Percentiles rank a stretch among this genome's conserved stretches.
Conservation (phyloP, 495 filamentous ascomycete genomes). For the Aspergillus baeticus region DNA sequence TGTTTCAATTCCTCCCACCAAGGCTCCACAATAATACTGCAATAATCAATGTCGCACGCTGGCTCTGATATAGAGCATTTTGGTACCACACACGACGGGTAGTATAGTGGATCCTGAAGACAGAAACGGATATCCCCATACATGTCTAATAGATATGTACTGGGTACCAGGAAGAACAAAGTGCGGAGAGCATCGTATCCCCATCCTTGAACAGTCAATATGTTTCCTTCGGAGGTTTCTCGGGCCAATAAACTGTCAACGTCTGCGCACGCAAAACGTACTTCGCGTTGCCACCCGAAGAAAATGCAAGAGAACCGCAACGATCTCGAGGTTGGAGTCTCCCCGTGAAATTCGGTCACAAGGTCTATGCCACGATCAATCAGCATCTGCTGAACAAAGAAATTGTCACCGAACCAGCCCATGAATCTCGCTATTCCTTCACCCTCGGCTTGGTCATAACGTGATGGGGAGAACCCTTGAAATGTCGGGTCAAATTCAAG, state of each 20-base stretch:
- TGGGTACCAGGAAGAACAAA: too few relatives aligned
- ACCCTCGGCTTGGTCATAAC: too few relatives aligned
- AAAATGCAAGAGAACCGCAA: background rate
- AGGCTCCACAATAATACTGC: background rate
- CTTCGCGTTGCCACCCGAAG: background rate
- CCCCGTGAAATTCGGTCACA: background rate
- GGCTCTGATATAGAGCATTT: too few relatives aligned
- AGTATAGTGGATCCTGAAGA: too few relatives aligned
- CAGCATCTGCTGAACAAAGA: background rate
- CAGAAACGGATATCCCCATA: too few relatives aligned
- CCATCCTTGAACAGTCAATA: background rate
- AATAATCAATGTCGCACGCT: background rate
- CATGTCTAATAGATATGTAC: too few relatives aligned
- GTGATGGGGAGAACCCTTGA: too few relatives aligned
- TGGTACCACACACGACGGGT: too few relatives aligned
- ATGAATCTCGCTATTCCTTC: too few relatives aligned
- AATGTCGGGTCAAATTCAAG: background rate
- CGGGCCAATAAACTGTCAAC: background rate
- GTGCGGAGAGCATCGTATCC: background rate
- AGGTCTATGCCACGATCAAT: background rate
- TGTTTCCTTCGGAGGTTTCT: background rate
- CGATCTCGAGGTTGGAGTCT: background rate
- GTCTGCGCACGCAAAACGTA: background rate
- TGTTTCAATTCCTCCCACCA: background rate
- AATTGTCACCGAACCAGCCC: too few relatives aligned